Conservation (phyloP, 176 grass and related monocot species). For the Thalia dealbata region DNA sequence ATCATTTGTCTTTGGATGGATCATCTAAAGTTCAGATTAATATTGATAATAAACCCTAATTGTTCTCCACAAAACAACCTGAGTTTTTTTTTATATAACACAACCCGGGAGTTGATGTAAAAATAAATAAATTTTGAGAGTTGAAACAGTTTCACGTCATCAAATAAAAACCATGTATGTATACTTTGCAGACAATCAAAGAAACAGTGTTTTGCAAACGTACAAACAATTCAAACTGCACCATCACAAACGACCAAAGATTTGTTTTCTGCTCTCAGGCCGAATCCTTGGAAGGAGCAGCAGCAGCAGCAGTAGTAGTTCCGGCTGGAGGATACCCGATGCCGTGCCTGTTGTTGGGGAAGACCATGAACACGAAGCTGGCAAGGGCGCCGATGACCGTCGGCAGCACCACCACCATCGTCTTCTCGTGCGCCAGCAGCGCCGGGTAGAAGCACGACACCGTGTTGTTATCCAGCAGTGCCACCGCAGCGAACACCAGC, state of each 20-base stretch:
- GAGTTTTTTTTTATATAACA: too few relatives aligned
- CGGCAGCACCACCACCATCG: not conserved
- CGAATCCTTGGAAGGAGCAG: not conserved
- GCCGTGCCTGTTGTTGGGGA: not conserved
- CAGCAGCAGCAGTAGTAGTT: not conserved
- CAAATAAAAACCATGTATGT: too few relatives aligned
- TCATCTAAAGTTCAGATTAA: too few relatives aligned
- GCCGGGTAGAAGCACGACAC: not conserved
- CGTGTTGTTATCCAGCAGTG: constrained; percentile 1
- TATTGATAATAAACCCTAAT: too few relatives aligned
- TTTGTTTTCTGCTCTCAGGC: not conserved
- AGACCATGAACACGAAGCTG: not conserved
- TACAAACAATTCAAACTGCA: too few relatives aligned
- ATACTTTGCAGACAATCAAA: too few relatives aligned
- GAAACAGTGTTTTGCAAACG: too few relatives aligned
- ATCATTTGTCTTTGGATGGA: too few relatives aligned
- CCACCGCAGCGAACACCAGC: not conserved
- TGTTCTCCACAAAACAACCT: too few relatives aligned
- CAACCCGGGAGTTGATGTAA: too few relatives aligned
- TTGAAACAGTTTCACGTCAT: too few relatives aligned
- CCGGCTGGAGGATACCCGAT: not conserved
- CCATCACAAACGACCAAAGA: not conserved
- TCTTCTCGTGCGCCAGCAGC: not conserved
- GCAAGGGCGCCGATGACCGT: not conserved
- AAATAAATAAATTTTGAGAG: too few relatives aligned